Evolutionary conservation across 768 basidiomycete genomes (phyloP).

Genomic region (Rhizopogon vinicolor): DNA sequence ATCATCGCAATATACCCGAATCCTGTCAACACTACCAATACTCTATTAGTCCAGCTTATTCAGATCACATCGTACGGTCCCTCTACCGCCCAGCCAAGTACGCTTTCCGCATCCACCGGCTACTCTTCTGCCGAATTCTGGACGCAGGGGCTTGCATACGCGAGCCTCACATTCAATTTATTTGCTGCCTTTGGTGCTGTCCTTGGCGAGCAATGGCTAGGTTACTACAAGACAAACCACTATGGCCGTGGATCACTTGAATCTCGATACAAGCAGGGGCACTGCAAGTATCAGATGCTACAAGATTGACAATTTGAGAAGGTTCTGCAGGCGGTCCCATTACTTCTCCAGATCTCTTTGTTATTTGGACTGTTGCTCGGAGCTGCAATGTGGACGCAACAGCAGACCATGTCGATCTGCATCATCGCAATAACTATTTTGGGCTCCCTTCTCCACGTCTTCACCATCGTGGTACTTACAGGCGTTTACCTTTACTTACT

Average conservation of each 20-base stretch:
- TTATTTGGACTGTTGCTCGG: background rate
- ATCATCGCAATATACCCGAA: conserved; percentile 8
- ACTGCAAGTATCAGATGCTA: no score
- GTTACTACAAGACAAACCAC: background rate
- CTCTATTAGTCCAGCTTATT: conserved; percentile 5
- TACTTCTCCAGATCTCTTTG: background rate
- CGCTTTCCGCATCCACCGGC: background rate
- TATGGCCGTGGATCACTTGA: background rate
- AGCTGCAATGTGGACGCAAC: background rate
- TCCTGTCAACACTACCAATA: conserved; percentile 6
- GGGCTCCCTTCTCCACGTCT: background rate
- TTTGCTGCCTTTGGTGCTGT: conserved; percentile 11
- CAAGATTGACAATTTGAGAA: no score
- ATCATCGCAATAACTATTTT: background rate
- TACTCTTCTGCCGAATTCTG: background rate
- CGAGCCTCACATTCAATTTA: conserved; percentile 5
- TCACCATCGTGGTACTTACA: background rate
- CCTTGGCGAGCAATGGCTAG: conserved; percentile 12
- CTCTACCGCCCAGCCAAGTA: background rate
- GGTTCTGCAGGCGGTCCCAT: background rate
- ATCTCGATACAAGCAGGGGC: no score
- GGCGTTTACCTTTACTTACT: no score
- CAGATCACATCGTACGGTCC: background rate
- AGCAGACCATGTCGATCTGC: conserved; percentile 3
- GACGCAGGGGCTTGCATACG: conserved; percentile 7